These are phyloP conservation scores for Xylaria sp. DNA, from an alignment of 2,329 filamentous ascomycete genomes.

Conservation along the genomic window DNA sequence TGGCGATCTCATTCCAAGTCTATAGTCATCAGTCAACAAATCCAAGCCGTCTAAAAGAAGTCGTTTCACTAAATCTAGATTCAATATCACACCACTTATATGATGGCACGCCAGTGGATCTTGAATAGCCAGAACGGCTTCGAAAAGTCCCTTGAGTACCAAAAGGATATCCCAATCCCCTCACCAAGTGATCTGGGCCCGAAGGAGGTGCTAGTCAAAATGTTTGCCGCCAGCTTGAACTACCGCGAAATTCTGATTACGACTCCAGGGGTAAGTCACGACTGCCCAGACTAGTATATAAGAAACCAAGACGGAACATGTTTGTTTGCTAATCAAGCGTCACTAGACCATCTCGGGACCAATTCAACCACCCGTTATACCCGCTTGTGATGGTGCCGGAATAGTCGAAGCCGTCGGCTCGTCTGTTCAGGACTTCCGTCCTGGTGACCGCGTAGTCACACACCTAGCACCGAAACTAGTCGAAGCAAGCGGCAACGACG, in stretches of 20 bases:
- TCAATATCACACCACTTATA: neutral
- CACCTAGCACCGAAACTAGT: conserved; percentile 57
- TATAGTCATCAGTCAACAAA: neutral
- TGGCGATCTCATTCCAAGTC: neutral
- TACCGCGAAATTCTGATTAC: conserved; percentile 53
- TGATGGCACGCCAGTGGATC: conserved; percentile 49
- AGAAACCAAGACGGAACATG: neutral
- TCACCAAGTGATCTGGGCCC: conserved; percentile 54
- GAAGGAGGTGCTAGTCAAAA: conserved; percentile 65
- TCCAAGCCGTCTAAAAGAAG: neutral
- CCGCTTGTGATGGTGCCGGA: conserved; percentile 61
- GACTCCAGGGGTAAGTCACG: conserved; percentile 18
- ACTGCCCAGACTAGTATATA: neutral
- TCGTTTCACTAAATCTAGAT: neutral
- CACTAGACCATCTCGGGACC: conserved; percentile 39
- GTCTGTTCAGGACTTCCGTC: conserved; percentile 36
- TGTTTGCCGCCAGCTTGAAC: conserved; percentile 53
- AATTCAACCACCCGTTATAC: conserved; percentile 33
- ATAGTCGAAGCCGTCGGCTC: conserved; percentile 51
- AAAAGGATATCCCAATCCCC: conserved; percentile 39
- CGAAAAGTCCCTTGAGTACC: conserved; percentile 49
- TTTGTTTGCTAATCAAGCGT: neutral
- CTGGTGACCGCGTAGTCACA: conserved; percentile 59
- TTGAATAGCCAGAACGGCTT: conserved; percentile 50
- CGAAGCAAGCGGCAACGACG: conserved; percentile 66